Evolutionary conservation across 1,284 basidiomycete genomes (phyloP).

Genomic region (Ustilago lituana): DNA sequence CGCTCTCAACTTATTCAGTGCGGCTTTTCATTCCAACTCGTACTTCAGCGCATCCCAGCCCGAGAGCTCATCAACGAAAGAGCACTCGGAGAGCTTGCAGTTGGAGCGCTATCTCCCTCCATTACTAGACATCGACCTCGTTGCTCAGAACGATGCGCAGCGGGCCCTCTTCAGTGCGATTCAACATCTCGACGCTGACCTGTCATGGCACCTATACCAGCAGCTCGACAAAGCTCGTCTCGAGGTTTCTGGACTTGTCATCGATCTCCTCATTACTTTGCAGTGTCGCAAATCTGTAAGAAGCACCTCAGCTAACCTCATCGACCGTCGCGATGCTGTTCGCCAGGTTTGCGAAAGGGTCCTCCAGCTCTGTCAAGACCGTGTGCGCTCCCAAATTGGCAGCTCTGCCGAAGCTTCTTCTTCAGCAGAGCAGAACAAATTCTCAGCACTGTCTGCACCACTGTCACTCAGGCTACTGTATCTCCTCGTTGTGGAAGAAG

Average conservation of each 20-base stretch:
- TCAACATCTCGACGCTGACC: slow-evolving; percentile 27
- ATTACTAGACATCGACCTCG: slow-evolving; percentile 15
- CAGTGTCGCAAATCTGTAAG: slow-evolving; percentile 36
- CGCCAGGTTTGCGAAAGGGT: slow-evolving; percentile 33
- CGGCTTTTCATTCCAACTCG: slow-evolving; percentile 15
- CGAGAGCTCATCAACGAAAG: not conserved
- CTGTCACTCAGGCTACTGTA: slow-evolving; percentile 33
- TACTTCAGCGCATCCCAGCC: slow-evolving; percentile 33
- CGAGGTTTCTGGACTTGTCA: slow-evolving; percentile 4
- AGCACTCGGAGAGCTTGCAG: not conserved
- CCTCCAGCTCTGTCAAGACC: slow-evolving; percentile 24
- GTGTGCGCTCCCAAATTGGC: slow-evolving; percentile 6
- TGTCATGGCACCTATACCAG: slow-evolving; percentile 27
- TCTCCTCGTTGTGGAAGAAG: slow-evolving; percentile 37
- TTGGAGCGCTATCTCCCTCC: slow-evolving; percentile 35
- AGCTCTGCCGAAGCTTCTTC: not conserved
- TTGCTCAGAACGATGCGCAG: slow-evolving; percentile 12
- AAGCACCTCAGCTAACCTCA: slow-evolving; percentile 4
- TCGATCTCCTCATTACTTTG: slow-evolving; percentile 28
- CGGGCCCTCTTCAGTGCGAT: slow-evolving; percentile 18
- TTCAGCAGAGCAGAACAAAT: not conserved
- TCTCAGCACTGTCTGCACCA: slow-evolving; percentile 9
- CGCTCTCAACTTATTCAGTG: not conserved
- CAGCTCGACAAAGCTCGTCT: slow-evolving; percentile 21
- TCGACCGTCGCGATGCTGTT: slow-evolving; percentile 10